A percentile compares a stretch with the other conserved stretches of the same genome.
Evolutionary conservation across 768 basidiomycete species (phyloP).

Genomic region (Pleurotus ostreatus): DNA sequence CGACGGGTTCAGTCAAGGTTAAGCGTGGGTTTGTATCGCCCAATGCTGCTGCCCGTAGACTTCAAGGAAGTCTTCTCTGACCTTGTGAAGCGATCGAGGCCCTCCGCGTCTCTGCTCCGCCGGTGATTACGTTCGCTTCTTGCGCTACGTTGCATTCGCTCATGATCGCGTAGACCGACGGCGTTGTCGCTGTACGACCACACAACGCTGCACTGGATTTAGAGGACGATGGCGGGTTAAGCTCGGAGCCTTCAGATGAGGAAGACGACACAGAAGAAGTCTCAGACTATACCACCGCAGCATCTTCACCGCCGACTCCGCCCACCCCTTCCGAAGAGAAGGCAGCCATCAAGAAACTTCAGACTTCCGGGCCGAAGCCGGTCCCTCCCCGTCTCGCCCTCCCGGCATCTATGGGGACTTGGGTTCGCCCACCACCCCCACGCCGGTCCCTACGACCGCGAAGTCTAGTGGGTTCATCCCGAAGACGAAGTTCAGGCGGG

Average conservation of each 20-base stretch:
- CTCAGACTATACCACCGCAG: conserved; percentile 19
- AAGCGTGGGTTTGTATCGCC: conserved; percentile 46
- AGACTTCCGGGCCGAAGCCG: neutral
- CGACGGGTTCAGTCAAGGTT: conserved; percentile 37
- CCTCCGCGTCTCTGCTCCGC: conserved; percentile 74
- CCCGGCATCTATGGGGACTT: conserved; percentile 1
- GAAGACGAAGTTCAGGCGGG: conserved; percentile 6
- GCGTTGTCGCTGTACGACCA: conserved; percentile 78
- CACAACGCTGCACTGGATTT: conserved; percentile 49
- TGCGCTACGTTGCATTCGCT: neutral
- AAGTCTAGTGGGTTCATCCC: conserved; percentile 7
- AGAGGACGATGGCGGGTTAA: conserved; percentile 78
- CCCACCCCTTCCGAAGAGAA: neutral
- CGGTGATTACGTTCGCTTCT: conserved; percentile 37
- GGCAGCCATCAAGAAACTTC: neutral
- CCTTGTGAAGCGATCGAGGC: conserved; percentile 58
- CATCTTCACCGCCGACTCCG: conserved; percentile 9
- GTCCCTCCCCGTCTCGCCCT: neutral
- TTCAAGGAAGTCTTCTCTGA: conserved; percentile 60
- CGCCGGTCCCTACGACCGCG: neutral
- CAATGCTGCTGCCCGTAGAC: conserved; percentile 37
- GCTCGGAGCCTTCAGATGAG: conserved; percentile 33
- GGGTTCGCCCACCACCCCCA: neutral
- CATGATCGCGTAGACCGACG: conserved; percentile 57
- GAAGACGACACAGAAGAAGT: conserved; percentile 28